A percentile compares a stretch with the other conserved stretches of the same genome.
These are phyloP conservation scores for Blastobotrys persicus DNA, from an alignment of 1,139 yeast genomes.

Conservation along the genomic window DNA sequence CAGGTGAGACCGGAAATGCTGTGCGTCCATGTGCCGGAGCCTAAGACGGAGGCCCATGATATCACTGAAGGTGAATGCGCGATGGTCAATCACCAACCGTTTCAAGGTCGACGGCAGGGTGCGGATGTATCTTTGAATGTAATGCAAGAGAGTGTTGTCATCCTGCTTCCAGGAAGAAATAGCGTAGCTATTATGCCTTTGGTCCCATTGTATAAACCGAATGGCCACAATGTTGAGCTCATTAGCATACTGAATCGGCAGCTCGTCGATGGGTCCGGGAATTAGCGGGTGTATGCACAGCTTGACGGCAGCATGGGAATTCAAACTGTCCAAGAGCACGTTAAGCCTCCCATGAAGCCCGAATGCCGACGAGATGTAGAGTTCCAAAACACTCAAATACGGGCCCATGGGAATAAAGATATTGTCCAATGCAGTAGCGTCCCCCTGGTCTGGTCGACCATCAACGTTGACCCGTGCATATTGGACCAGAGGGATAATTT, in stretches of 20 bases:
- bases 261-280: constrained; percentile 6
- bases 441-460: constrained; percentile 6
- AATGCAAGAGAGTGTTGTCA: neutral
- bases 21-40: neutral
- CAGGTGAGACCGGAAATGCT: neutral
- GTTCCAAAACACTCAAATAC: neutral
- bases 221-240: neutral
- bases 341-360: neutral
- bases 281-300: constrained; percentile 5
- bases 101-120: neutral
- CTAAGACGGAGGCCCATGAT: constrained; percentile 3
- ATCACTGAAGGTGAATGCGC: constrained; percentile 4
- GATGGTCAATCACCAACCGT: constrained; percentile 2
- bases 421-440: neutral
- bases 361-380: constrained; percentile 4
- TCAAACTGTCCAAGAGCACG: neutral
- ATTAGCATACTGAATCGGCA: neutral
- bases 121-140: neutral
- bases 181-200: constrained; percentile 4
- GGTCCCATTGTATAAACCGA: constrained; percentile 4
- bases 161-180: constrained; percentile 3
- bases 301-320: neutral
- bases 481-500: constrained; percentile 6
- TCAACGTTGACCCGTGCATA: constrained; percentile 2
- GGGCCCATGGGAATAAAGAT: constrained; percentile 3